phyloP scores from a whole-genome alignment of 192 early-diverging fungal genomes.

The Coemansia sp. region DNA sequence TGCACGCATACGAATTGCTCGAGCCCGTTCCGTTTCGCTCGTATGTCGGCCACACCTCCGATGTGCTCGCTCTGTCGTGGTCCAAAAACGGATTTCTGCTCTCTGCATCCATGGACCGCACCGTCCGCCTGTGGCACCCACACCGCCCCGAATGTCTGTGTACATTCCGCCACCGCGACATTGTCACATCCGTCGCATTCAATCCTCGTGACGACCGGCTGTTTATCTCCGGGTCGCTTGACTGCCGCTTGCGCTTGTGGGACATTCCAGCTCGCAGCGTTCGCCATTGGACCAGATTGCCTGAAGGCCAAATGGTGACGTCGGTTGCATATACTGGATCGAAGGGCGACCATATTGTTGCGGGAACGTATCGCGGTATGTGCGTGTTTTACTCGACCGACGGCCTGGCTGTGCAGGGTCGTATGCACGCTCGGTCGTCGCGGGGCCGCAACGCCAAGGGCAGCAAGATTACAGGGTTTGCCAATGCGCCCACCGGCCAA shows the following conservation, averaged over 20 bases:
- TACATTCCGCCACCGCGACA: constrained; percentile 74
- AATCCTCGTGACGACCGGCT: constrained; percentile 80
- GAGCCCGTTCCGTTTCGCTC: constrained; percentile 68
- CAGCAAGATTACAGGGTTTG: constrained; percentile 83
- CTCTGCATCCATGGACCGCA: constrained; percentile 79
- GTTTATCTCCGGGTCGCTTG: constrained; percentile 79
- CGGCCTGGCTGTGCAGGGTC: constrained; percentile 78
- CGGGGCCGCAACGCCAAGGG: constrained; percentile 62
- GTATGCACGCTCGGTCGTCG: constrained; percentile 68
- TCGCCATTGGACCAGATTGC: constrained; percentile 72
- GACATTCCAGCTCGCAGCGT: constrained; percentile 77
- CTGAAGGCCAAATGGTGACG: constrained; percentile 71
- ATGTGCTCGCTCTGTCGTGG: constrained; percentile 72
- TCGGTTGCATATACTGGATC: constrained; percentile 71
- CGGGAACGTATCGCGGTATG: constrained; percentile 73
- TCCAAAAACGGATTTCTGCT: constrained; percentile 78
- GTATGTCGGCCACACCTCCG: constrained; percentile 70
- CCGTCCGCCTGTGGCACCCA: constrained; percentile 84
- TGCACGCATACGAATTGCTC: constrained; percentile 59
- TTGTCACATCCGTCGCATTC: constrained; percentile 77
- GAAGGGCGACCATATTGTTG: constrained; percentile 69
- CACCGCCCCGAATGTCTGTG: constrained; percentile 71
- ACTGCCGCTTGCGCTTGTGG: constrained; percentile 80
- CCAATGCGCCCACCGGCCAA: constrained; percentile 27
- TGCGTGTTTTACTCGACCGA: constrained; percentile 83